Percentiles rank a stretch among this genome's conserved stretches.
phyloP scores from a whole-genome alignment of 768 basidiomycete genomes.

The Cystofilobasidium capitatum region DNA sequence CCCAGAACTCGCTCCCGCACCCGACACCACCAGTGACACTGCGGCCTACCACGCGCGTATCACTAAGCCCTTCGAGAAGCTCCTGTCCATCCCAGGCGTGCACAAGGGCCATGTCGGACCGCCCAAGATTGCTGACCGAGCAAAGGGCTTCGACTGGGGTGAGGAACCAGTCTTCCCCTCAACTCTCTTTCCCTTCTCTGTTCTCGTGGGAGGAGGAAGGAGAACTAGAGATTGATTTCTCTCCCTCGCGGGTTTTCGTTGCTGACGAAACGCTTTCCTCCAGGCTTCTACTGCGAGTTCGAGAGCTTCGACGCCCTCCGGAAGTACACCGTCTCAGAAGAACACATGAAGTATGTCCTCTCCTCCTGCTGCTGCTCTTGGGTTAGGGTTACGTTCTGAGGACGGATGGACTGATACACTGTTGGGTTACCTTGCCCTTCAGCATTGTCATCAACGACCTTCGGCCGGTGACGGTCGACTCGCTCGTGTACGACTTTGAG shows the following conservation, averaged over 20 bases:
- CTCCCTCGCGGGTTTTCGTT: background rate
- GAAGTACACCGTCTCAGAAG: slow-evolving; percentile 37
- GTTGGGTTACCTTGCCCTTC: background rate
- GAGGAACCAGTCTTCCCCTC: slow-evolving; percentile 8
- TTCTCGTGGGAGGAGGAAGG: background rate
- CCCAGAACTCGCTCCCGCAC: slow-evolving; percentile 35
- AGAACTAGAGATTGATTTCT: background rate
- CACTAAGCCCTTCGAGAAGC: slow-evolving; percentile 17
- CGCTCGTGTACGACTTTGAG: slow-evolving; percentile 39
- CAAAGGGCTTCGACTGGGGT: slow-evolving; percentile 39
- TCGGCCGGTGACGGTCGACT: slow-evolving; percentile 28
- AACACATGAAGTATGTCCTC: slow-evolving; percentile 34
- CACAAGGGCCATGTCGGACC: slow-evolving; percentile 4
- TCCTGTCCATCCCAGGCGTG: slow-evolving; percentile 18
- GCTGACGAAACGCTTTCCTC: too few relatives aligned
- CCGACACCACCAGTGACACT: background rate
- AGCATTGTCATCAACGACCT: slow-evolving; percentile 21
- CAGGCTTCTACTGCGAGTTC: slow-evolving; percentile 39
- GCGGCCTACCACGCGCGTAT: slow-evolving; percentile 1
- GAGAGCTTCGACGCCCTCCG: slow-evolving; percentile 31
- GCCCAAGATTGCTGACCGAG: slow-evolving; percentile 32
- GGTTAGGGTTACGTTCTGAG: too few relatives aligned
- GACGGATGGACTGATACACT: background rate
- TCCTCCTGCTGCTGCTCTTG: background rate
- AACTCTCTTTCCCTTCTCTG: background rate